Conservation (phyloP, 2,329 filamentous ascomycete species). For the Nothophaeocryptopus gaeumannii region DNA sequence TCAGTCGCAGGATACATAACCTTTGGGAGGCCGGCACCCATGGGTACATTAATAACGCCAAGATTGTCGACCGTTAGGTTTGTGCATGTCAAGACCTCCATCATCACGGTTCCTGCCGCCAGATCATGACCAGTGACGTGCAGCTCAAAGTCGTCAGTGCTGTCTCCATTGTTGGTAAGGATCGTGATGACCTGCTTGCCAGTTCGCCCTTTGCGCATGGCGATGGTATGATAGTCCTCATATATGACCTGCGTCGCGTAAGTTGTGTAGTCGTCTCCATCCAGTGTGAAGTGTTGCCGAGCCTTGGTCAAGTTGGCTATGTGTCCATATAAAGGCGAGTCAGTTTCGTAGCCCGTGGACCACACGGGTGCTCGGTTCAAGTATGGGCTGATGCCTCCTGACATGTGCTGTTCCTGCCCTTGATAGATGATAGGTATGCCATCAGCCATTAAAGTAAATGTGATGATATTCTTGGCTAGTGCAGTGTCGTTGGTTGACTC, state of each 20-base stretch:
- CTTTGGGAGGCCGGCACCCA: conserved; percentile 37
- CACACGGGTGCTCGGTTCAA: conserved; percentile 42
- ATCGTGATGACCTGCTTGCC: conserved; percentile 45
- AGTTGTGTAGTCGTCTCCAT: conserved; percentile 41
- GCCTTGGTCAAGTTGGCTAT: conserved; percentile 41
- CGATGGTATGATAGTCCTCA: conserved; percentile 43
- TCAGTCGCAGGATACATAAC: conserved; percentile 32
- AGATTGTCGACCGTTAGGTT: conserved; percentile 27
- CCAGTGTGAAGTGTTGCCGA: conserved; percentile 42
- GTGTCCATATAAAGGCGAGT: conserved; percentile 41
- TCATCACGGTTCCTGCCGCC: conserved; percentile 26
- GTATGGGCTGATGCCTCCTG: conserved; percentile 30
- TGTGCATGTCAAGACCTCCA: conserved; percentile 37
- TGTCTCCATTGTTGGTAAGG: conserved; percentile 41
- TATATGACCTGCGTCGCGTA: conserved; percentile 46
- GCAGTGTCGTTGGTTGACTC: conserved; percentile 37
- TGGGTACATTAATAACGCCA: conserved; percentile 32
- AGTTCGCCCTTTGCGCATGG: conserved; percentile 44
- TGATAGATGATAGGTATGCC: conserved; percentile 45
- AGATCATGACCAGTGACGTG: conserved; percentile 34
- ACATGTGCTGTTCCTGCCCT: conserved; percentile 44
- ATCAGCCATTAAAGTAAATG: conserved; percentile 40
- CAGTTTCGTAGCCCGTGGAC: conserved; percentile 40
- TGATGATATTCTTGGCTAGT: conserved; percentile 40
- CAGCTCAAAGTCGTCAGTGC: conserved; percentile 35